Evolutionary conservation across 768 basidiomycete genomes (phyloP).

Genomic region (Dacryopinax primogenitus): DNA sequence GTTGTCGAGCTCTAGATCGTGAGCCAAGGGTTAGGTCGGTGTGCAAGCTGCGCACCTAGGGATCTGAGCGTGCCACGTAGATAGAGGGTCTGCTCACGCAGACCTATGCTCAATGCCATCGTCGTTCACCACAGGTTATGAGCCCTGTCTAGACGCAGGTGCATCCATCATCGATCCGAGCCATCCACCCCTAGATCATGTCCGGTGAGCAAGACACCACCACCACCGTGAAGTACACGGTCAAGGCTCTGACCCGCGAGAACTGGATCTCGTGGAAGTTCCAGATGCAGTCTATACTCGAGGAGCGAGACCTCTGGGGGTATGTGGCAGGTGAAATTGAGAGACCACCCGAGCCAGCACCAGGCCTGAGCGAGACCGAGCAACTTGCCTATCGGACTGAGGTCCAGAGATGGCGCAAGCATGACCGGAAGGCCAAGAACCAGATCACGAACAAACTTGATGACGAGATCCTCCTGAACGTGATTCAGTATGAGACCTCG

Average conservation of each 20-base stretch:
- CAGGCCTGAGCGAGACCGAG: neutral
- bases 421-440: neutral
- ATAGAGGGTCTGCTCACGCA: neutral
- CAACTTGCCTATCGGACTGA: neutral
- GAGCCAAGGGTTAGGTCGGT: neutral
- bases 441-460: neutral
- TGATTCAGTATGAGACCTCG: neutral
- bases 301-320: neutral
- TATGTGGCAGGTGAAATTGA: neutral
- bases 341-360: neutral
- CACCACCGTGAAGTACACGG: neutral
- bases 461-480: neutral
- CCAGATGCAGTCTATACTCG: neutral
- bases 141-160: neutral
- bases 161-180: neutral
- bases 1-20: neutral
- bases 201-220: neutral
- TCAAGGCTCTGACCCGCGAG: neutral
- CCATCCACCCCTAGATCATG: neutral
- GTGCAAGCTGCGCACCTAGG: neutral
- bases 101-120: neutral
- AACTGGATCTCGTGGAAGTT: neutral
- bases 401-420: neutral
- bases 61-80: neutral
- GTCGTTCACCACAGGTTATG: neutral